Conservation (phyloP, 2,329 filamentous ascomycete genomes). For the Trichoderma sp. region DNA sequence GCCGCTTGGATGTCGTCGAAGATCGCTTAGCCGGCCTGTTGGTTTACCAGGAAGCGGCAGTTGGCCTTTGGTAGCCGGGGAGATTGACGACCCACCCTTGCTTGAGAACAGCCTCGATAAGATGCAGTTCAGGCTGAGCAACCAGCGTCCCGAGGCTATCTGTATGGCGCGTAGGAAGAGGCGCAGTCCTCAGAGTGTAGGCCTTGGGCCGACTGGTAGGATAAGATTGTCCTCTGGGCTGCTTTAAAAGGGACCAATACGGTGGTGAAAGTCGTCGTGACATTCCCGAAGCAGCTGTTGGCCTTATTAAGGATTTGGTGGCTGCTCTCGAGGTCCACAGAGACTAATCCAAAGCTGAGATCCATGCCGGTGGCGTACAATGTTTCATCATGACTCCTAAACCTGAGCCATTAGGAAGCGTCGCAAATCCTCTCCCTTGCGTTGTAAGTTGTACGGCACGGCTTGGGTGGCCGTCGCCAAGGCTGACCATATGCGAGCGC, state of each 20-base stretch:
- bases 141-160: conserved; percentile 36
- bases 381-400: conserved; percentile 26
- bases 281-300: conserved; percentile 34
- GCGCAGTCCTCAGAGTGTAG: conserved; percentile 37
- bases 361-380: conserved; percentile 23
- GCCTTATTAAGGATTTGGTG: conserved; percentile 41
- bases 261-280: conserved; percentile 38
- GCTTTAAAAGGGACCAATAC: conserved; percentile 37
- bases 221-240: conserved; percentile 33
- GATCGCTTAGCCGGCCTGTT: conserved; percentile 40
- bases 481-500: background rate
- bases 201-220: conserved; percentile 43
- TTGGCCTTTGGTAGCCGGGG: conserved; percentile 46
- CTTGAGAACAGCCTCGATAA: conserved; percentile 32
- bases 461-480: background rate
- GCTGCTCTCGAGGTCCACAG: conserved; percentile 22
- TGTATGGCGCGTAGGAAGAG: conserved; percentile 26
- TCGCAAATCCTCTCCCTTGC: background rate
- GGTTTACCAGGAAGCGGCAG: conserved; percentile 42
- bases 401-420: background rate
- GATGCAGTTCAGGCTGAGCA: conserved; percentile 25
- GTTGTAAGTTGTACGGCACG: background rate
- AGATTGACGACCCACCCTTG: conserved; percentile 46
- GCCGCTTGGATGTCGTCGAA: conserved; percentile 44
- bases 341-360: conserved; percentile 23